Evolutionary conservation across 148 eudicot species (phyloP).

Genomic region (Fagopyrum tataricum): DNA sequence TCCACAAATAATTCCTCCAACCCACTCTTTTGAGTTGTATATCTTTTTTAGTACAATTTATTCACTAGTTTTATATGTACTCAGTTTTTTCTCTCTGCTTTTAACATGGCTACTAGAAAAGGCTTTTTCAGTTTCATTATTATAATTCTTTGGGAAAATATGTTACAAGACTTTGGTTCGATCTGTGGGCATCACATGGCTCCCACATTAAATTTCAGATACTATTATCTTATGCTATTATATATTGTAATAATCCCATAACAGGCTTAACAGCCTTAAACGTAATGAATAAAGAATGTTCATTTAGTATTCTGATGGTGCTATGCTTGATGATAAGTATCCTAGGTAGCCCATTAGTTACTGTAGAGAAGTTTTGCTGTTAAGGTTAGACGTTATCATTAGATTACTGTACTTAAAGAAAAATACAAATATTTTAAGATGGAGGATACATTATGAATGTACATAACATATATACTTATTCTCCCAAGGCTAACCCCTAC

Average conservation of each 20-base stretch:
- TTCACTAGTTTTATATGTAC: neutral
- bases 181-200: constrained; percentile 34
- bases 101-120: neutral
- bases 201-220: constrained; percentile 10
- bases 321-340: too few species aligned
- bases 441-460: too few species aligned
- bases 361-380: too few species aligned
- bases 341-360: too few species aligned
- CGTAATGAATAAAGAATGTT: neutral
- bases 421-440: too few species aligned
- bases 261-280: neutral
- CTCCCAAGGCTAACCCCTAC: too few species aligned
- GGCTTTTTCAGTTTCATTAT: neutral
- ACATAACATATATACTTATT: too few species aligned
- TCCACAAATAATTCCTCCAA: constrained; percentile 26
- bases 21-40: constrained; percentile 7
- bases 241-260: neutral
- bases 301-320: too few species aligned
- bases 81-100: neutral
- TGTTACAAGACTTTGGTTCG: constrained; percentile 15
- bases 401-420: too few species aligned
- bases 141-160: neutral
- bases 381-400: too few species aligned
- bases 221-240: neutral
- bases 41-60: neutral